Evolutionary conservation across 75 land plant species (phyloP).

Genomic region (Chamaecyparis obtusa): DNA sequence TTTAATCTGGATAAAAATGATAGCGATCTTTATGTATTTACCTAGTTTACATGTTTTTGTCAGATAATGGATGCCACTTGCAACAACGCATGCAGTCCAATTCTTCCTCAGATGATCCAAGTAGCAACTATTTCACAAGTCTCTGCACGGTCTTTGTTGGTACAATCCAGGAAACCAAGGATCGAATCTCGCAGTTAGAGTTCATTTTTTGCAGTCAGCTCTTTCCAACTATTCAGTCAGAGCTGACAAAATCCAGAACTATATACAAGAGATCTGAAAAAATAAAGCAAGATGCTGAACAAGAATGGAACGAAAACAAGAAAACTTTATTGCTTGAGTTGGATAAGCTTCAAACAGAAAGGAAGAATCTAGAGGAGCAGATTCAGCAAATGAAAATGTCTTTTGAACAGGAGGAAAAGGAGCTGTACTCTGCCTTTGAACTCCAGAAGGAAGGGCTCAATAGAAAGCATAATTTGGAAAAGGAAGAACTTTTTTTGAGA

Average conservation of each 20-base stretch:
- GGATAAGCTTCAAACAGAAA: constrained; percentile 36
- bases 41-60: not conserved
- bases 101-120: constrained; percentile 6
- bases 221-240: constrained; percentile 57
- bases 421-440: not conserved
- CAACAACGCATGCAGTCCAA: not conserved
- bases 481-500: constrained; percentile 14
- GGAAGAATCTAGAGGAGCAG: constrained; percentile 21
- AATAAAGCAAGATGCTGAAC: constrained; percentile 35
- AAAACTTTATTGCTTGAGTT: constrained; percentile 31
- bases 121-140: constrained; percentile 31
- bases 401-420: constrained; percentile 25
- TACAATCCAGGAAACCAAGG: constrained; percentile 70
- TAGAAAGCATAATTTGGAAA: constrained; percentile 28
- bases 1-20: not conserved
- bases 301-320: constrained; percentile 41
- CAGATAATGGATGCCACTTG: not conserved
- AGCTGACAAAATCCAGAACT: constrained; percentile 28
- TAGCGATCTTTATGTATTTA: not conserved
- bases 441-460: constrained; percentile 19
- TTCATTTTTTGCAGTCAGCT: constrained; percentile 68
- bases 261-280: constrained; percentile 31
- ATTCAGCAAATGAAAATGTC: constrained; percentile 6
- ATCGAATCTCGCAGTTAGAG: constrained; percentile 70
- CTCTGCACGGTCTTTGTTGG: constrained; percentile 69